Percentiles rank a stretch among this genome's conserved stretches.
These are phyloP conservation scores for Lipomyces kockii DNA, from an alignment of 805 yeast genomes.

Conservation along the genomic window DNA sequence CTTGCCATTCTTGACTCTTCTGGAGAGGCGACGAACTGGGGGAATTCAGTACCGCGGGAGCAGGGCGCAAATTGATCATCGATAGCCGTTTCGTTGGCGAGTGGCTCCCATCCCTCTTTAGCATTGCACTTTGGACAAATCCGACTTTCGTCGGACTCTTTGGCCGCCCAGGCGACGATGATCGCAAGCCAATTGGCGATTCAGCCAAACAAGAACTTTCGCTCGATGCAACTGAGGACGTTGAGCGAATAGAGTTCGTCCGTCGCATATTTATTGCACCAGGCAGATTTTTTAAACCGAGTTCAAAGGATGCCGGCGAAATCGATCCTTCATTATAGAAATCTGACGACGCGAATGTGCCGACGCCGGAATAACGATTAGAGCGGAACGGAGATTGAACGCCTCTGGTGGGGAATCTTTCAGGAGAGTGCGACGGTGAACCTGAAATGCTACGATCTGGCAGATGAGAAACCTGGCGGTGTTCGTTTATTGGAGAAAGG, in stretches of 20 bases:
- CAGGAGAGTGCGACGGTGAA: constrained; percentile 29
- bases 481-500: constrained; percentile 6
- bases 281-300: neutral
- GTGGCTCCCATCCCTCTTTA: constrained; percentile 18
- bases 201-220: neutral
- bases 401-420: constrained; percentile 10
- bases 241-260: constrained; percentile 13
- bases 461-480: neutral
- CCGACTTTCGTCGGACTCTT: constrained; percentile 27
- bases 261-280: constrained; percentile 14
- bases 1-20: neutral
- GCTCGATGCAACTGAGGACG: constrained; percentile 12
- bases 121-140: constrained; percentile 34
- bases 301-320: constrained; percentile 29
- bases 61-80: constrained; percentile 30
- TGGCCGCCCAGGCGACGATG: constrained; percentile 25
- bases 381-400: constrained; percentile 27
- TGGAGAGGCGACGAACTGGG: constrained; percentile 1
- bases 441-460: constrained; percentile 1
- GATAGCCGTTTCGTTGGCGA: constrained; percentile 27
- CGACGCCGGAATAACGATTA: constrained; percentile 30
- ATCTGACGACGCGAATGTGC: constrained; percentile 34
- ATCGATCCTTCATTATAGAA: constrained; percentile 20
- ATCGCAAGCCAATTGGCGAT: constrained; percentile 9
- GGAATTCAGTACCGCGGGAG: constrained; percentile 23